phyloP scores from a whole-genome alignment of 176 grass and related monocot species.

The Aegilops umbellulata region DNA sequence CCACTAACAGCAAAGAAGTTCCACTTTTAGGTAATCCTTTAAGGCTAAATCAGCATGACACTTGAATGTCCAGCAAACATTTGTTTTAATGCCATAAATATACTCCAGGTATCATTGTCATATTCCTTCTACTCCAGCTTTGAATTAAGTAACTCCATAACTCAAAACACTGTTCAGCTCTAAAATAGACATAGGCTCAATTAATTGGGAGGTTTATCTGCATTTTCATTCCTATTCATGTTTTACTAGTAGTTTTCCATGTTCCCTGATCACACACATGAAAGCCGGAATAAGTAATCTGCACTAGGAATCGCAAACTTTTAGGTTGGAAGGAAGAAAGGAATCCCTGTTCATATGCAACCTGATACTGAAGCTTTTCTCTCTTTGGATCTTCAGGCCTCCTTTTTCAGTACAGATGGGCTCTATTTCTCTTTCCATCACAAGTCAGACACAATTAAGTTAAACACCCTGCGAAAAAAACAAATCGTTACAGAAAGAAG shows the following conservation, averaged over 20 bases:
- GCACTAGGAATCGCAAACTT: neutral
- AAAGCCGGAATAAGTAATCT: slow-evolving; percentile 3
- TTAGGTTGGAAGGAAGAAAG: slow-evolving; percentile 5
- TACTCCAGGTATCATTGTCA: slow-evolving; percentile 44
- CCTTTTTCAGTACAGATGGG: slow-evolving; percentile 25
- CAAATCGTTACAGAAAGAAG: slow-evolving; percentile 1
- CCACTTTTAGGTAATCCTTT: slow-evolving; percentile 39
- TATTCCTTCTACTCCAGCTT: slow-evolving; percentile 25
- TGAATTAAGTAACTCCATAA: slow-evolving; percentile 38
- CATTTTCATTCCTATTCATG: neutral
- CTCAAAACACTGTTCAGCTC: slow-evolving; percentile 40
- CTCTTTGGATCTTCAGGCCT: slow-evolving; percentile 8
- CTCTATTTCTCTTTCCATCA: slow-evolving; percentile 16
- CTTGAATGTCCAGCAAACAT: slow-evolving; percentile 55
- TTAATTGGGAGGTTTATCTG: slow-evolving; percentile 29
- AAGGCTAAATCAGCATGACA: slow-evolving; percentile 50
- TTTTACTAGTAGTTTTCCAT: neutral
- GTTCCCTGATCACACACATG: neutral
- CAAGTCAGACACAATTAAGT: slow-evolving; percentile 27
- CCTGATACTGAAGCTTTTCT: slow-evolving; percentile 24
- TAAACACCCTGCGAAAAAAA: slow-evolving; percentile 14
- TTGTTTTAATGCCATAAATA: slow-evolving; percentile 45
- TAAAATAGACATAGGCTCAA: slow-evolving; percentile 18
- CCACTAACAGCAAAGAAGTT: slow-evolving; percentile 21
- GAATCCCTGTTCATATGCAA: slow-evolving; percentile 24